phyloP scores from a whole-genome alignment of 306 rosid species.

The Coriaria nepalensis region DNA sequence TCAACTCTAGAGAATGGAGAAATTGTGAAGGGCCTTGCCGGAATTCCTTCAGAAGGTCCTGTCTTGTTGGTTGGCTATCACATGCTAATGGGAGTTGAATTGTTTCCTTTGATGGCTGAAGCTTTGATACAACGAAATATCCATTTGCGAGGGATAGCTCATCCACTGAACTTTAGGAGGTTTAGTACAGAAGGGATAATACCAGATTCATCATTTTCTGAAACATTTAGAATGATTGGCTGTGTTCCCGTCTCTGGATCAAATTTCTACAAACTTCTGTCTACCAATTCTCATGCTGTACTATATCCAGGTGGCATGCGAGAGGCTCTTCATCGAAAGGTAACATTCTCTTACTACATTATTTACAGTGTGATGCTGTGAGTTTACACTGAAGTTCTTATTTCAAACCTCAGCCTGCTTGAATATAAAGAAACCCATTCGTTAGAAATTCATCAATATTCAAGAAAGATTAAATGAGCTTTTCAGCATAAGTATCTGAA shows the following conservation, averaged over 20 bases:
- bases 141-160: slow-evolving; percentile 68
- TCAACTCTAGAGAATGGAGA: slow-evolving; percentile 78
- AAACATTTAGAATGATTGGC: slow-evolving; percentile 54
- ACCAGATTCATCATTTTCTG: slow-evolving; percentile 42
- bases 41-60: slow-evolving; percentile 85
- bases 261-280: slow-evolving; percentile 63
- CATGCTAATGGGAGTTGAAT: slow-evolving; percentile 70
- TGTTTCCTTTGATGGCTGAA: slow-evolving; percentile 31
- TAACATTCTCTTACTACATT: slow-evolving; percentile 9
- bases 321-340: slow-evolving; percentile 92
- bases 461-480: background rate
- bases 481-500: background rate
- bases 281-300: slow-evolving; percentile 66
- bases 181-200: slow-evolving; percentile 21
- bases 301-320: slow-evolving; percentile 90
- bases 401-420: too few relatives aligned
- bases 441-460: too few relatives aligned
- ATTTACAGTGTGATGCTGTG: too few relatives aligned
- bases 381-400: too few relatives aligned
- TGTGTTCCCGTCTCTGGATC: slow-evolving; percentile 59
- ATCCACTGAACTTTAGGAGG: slow-evolving; percentile 48
- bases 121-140: slow-evolving; percentile 37
- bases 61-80: slow-evolving; percentile 85
- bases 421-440: too few relatives aligned
- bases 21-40: slow-evolving; percentile 67